Conservation (phyloP, 345 rosid genomes). For the Jatropha curcas region DNA sequence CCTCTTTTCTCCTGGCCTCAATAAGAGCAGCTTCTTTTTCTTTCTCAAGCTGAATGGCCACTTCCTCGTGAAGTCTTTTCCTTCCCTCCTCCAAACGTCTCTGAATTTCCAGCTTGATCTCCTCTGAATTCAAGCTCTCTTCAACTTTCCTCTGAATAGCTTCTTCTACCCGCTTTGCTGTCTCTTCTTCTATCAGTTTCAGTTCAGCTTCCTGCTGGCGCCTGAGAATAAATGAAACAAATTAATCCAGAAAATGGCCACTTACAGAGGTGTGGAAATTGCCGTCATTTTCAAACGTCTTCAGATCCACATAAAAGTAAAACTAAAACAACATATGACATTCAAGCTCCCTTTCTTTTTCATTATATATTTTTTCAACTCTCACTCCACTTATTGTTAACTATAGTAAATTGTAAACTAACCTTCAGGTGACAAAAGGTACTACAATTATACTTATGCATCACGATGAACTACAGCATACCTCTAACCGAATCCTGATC, state of each 20-base stretch:
- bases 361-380: not conserved
- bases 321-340: constrained; percentile 24
- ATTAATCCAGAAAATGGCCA: constrained; percentile 38
- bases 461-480: constrained; percentile 58
- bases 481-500: constrained; percentile 86
- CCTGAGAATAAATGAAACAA: constrained; percentile 52
- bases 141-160: constrained; percentile 71
- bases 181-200: constrained; percentile 91
- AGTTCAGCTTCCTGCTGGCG: constrained; percentile 88
- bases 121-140: constrained; percentile 74
- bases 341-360: constrained; percentile 19
- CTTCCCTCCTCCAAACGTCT: constrained; percentile 74
- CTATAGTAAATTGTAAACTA: constrained; percentile 53
- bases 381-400: constrained; percentile 25
- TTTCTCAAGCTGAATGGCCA: constrained; percentile 73
- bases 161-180: constrained; percentile 79
- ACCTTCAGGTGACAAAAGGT: constrained; percentile 58
- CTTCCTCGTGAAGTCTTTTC: constrained; percentile 68
- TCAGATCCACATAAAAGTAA: constrained; percentile 37
- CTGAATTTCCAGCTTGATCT: constrained; percentile 64
- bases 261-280: constrained; percentile 11
- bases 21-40: constrained; percentile 70
- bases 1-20: constrained; percentile 83
- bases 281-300: constrained; percentile 31
- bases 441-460: constrained; percentile 55